phyloP scores from a whole-genome alignment of 2,329 filamentous ascomycete species.

The Emmonsia crescens region DNA sequence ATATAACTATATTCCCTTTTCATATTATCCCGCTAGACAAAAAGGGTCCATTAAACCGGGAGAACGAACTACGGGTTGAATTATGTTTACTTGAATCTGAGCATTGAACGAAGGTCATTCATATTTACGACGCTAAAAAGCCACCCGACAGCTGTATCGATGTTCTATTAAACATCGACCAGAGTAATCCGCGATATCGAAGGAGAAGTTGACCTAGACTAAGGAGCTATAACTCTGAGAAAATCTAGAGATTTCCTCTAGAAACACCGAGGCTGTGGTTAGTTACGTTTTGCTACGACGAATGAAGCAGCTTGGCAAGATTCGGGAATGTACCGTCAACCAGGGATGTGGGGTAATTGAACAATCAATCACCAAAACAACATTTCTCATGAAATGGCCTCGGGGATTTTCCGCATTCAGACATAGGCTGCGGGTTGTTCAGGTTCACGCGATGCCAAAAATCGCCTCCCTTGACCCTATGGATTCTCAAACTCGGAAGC shows the following conservation, averaged over 20 bases:
- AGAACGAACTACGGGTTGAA: no score
- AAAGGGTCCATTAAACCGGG: no score
- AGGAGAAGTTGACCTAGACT: constrained; percentile 34
- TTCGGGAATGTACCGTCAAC: background rate
- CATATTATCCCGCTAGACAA: no score
- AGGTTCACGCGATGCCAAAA: background rate
- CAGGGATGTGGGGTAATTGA: background rate
- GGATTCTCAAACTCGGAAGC: background rate
- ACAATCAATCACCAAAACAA: background rate
- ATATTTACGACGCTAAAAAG: constrained; percentile 43
- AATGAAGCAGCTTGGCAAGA: background rate
- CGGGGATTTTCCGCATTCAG: background rate
- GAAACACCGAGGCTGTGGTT: background rate
- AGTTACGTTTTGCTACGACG: background rate
- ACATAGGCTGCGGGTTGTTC: background rate
- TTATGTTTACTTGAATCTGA: background rate
- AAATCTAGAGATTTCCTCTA: constrained; percentile 17
- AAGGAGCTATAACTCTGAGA: constrained; percentile 43
- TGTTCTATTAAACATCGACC: constrained; percentile 39
- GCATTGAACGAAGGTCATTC: constrained; percentile 25
- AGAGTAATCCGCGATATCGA: constrained; percentile 38
- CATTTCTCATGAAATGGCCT: background rate
- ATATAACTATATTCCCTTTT: background rate
- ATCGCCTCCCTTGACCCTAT: background rate
- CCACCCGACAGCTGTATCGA: constrained; percentile 45